A percentile compares a stretch with the other conserved stretches of the same genome.
Evolutionary conservation across 2,329 filamentous ascomycete genomes (phyloP).

Genomic region (Pseudogymnoascus verrucosus): DNA sequence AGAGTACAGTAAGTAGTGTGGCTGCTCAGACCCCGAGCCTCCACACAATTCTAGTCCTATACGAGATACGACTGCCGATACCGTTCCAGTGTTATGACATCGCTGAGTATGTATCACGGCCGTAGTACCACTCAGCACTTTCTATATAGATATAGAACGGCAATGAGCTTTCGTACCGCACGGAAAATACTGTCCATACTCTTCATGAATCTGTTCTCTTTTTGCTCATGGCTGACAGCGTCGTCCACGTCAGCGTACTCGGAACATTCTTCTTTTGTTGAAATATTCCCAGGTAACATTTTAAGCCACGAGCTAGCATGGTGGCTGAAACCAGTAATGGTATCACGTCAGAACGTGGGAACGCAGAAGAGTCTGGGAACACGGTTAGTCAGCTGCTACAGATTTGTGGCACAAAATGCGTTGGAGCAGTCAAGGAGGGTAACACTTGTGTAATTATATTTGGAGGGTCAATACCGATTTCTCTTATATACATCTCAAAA

Average conservation of each 20-base stretch:
- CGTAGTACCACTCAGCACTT: neutral
- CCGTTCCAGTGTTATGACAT: neutral
- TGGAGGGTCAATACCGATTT: neutral
- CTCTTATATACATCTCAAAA: neutral
- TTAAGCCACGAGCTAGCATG: conserved; percentile 2
- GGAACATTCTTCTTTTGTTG: neutral
- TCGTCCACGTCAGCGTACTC: neutral
- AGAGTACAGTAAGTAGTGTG: neutral
- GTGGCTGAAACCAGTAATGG: neutral
- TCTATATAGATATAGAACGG: neutral
- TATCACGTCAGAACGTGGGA: neutral
- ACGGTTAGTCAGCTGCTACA: neutral
- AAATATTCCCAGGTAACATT: neutral
- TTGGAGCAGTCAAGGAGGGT: neutral
- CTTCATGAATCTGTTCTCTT: neutral
- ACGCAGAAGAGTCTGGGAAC: neutral
- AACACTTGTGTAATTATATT: neutral
- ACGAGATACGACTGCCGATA: neutral
- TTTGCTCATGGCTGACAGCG: neutral
- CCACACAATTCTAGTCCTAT: neutral
- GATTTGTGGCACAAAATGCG: neutral
- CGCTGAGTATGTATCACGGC: neutral
- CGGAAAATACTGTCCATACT: neutral
- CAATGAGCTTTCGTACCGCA: neutral
- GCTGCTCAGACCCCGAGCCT: neutral